phyloP scores from a whole-genome alignment of 2,329 filamentous ascomycete genomes.

The Trichoderma sp. region DNA sequence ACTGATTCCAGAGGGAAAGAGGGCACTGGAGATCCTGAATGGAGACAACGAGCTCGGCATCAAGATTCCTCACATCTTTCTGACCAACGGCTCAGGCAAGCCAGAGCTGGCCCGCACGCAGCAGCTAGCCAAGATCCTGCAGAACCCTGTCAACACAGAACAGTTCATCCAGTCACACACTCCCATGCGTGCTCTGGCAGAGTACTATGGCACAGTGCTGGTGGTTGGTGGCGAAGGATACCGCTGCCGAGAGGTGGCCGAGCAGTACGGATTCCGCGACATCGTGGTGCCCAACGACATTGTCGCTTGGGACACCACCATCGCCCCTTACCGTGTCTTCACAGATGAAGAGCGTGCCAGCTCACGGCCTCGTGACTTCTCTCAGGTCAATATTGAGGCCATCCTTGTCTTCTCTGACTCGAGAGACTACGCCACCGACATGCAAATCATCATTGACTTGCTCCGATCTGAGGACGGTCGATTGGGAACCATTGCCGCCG shows the following conservation, averaged over 20 bases:
- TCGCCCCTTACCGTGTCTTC: conserved; percentile 12
- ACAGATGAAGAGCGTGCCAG: conserved; percentile 14
- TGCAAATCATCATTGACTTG: conserved; percentile 18
- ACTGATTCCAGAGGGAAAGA: conserved; percentile 14
- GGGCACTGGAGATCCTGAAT: conserved; percentile 14
- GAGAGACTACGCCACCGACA: conserved; percentile 19
- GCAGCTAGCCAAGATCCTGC: conserved; percentile 14
- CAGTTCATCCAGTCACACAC: conserved; percentile 20
- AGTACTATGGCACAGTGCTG: conserved; percentile 10
- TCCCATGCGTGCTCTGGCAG: conserved; percentile 17
- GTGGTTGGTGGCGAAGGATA: conserved; percentile 19
- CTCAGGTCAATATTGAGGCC: conserved; percentile 7
- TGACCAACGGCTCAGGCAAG: conserved; percentile 18
- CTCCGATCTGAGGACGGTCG: conserved; percentile 15
- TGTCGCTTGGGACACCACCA: conserved; percentile 15
- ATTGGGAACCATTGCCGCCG: neutral
- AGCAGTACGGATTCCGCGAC: conserved; percentile 16
- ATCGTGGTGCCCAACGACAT: conserved; percentile 19
- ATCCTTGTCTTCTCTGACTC: conserved; percentile 18
- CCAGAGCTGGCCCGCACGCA: conserved; percentile 17
- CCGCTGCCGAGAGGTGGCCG: conserved; percentile 15
- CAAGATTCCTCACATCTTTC: conserved; percentile 13
- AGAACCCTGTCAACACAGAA: conserved; percentile 16
- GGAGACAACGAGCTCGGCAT: conserved; percentile 19
- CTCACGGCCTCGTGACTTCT: conserved; percentile 12